These are phyloP conservation scores for Aspergillus pseudotamarii DNA, from an alignment of 2,329 filamentous ascomycete species.

Conservation along the genomic window DNA sequence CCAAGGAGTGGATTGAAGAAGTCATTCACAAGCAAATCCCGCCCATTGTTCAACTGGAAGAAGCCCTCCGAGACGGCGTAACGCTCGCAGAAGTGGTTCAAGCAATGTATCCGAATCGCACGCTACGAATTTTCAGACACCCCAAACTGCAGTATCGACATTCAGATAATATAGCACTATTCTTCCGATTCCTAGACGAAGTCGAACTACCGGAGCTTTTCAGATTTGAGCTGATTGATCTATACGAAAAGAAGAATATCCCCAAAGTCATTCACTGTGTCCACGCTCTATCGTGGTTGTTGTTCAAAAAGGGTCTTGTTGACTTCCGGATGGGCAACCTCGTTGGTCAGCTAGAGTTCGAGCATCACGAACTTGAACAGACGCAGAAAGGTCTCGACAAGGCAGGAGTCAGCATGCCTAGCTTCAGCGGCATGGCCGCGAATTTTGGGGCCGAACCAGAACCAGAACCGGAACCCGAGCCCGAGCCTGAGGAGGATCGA, in stretches of 20 bases:
- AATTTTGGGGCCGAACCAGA: conserved; percentile 87
- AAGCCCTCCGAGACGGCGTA: conserved; percentile 88
- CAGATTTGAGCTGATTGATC: conserved; percentile 92
- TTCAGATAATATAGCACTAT: conserved; percentile 96
- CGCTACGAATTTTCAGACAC: conserved; percentile 81
- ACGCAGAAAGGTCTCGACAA: conserved; percentile 97
- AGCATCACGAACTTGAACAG: conserved; percentile 94
- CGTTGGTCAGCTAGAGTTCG: conserved; percentile 94
- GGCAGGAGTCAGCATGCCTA: conserved; percentile 92
- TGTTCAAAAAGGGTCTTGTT: conserved; percentile 92
- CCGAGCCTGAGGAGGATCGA: conserved; percentile 79
- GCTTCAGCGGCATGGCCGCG: conserved; percentile 95
- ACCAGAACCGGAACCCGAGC: conserved; percentile 75
- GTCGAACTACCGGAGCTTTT: conserved; percentile 93
- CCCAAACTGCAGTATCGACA: conserved; percentile 88
- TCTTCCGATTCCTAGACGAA: conserved; percentile 91
- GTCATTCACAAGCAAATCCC: conserved; percentile 83
- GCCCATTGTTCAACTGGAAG: conserved; percentile 89
- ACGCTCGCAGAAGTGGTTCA: conserved; percentile 94
- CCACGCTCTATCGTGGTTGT: conserved; percentile 94
- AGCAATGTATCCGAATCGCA: conserved; percentile 75
- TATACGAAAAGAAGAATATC: conserved; percentile 99
- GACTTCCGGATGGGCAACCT: conserved; percentile 96
- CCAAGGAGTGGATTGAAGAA: conserved; percentile 98
- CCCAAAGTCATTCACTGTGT: conserved; percentile 99